Evolutionary conservation across 2,329 filamentous ascomycete species (phyloP), one percentile per base, ranked within the genome.

Genomic region (Microcyclosporella mali): DNA sequence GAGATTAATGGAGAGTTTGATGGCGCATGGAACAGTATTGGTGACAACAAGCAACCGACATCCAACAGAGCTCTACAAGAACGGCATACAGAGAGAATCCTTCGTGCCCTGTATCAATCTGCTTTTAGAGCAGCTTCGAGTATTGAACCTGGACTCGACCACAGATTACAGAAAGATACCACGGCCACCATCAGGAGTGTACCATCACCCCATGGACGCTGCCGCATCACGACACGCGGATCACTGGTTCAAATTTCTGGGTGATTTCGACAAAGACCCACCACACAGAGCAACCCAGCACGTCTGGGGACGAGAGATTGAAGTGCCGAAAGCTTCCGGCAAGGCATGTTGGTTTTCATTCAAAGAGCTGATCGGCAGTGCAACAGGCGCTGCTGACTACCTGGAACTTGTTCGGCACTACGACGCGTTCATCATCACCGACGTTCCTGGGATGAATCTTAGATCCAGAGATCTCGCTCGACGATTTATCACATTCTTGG

Each of bases 141-240:
- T 97, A 36, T 85, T 98, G 57, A 95, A 95, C 66, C 81, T 98
- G 46, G 86, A 98, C 70, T 95, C 88, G 2, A 82, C 84, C 3
- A 98, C 89, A 29, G 92, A 98, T 67, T 98, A 98, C 70, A 87
- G 92, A 59, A 97, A 95, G 67, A 94, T 98, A 43, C 88, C 90
- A 1, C 81, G 92, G 1, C 92, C 92, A 2, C 84, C 89, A 0
- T 94, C 88, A 0, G 90, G 87, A 29, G 92, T 98, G 14, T 98
- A 97, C 66, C 87, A 97, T 70, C 82, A 88, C 45, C 85, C 88
- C 0, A 79, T 97, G 2, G 88, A 90, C 63, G 73, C 74, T 7
- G 81, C 84, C 39, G 89, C 92, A 3, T 66, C 76, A 9, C 79
- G 79, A 1, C 92, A 98, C 62, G 87, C 88, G 12, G 81, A 95